Evolutionary conservation across 768 basidiomycete genomes (phyloP), one percentile per base, ranked within the genome.

Genomic region (Phanerodontia chrysosporium): DNA sequence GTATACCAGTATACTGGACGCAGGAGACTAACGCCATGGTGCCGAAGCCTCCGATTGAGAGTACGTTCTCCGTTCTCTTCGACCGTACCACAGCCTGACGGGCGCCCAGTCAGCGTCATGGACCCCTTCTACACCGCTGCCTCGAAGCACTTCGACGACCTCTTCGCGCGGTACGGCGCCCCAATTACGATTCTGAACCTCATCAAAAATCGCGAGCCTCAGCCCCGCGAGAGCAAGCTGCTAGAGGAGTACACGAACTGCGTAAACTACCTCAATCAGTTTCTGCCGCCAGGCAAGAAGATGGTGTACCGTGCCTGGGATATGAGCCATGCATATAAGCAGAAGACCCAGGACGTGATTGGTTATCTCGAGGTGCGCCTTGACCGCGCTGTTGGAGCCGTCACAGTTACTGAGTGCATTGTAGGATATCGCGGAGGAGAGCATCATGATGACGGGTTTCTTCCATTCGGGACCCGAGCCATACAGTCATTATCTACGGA

Each of bases 281-380:
- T 97, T 73, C 73, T 99, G 13, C 96, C 97, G 0, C 78, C 79
- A 7, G 87, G 79, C 27, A 89, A 90, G 74, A 86, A 87, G 75
- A 92, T 99, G 85, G 79, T 86, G 14, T 97, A 98, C 69, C 84
- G 92, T 45, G 85, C 94, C 14, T 99, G 94, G 92, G 97, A 99
- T 70, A 97, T 98, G 91, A 87, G 89, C 3, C 81, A 90, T 42
- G 94, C 95, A 1, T 92, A 95, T 64, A 97, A 97, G 71, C 91
- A 93, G 95, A 95, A 95, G 69, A 93, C 90, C 7, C 91, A 94
- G 69, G 96, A 98, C 66, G 95, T 98, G 10, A 97, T 97, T 64
- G 90, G 92, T 59, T 93, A 95, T 49, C 45, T 61, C 8, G 60
- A 61, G 46, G 56, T 57, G 27, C 13, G 46, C 28, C n/a, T 14